Evolutionary conservation across 2,329 filamentous ascomycete species (phyloP).

Genomic region (Byssoonygena ceratinophila): DNA sequence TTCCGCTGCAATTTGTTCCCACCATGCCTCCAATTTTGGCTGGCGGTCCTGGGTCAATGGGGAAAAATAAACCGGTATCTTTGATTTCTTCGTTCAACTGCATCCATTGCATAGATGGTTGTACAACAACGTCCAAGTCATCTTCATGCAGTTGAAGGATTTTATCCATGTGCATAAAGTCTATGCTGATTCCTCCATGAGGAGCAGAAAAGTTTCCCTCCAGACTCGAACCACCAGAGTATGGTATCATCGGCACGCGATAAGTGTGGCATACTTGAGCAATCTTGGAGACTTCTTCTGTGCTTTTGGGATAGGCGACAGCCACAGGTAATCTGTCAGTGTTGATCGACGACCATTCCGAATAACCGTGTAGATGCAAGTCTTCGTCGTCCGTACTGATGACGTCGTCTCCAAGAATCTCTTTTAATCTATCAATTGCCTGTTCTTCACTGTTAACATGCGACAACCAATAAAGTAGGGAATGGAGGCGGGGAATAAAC

Average conservation of each 20-base stretch:
- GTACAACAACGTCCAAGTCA: constrained; percentile 87
- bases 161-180: constrained; percentile 79
- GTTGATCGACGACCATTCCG: constrained; percentile 61
- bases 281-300: constrained; percentile 54
- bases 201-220: constrained; percentile 87
- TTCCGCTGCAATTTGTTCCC: constrained; percentile 56
- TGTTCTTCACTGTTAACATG: constrained; percentile 21
- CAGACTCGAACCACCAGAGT: constrained; percentile 73
- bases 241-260: constrained; percentile 73
- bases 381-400: constrained; percentile 56
- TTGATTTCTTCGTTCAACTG: constrained; percentile 67
- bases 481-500: background rate
- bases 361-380: constrained; percentile 54
- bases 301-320: constrained; percentile 53
- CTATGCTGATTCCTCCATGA: constrained; percentile 76
- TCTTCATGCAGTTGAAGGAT: constrained; percentile 69
- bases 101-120: constrained; percentile 89
- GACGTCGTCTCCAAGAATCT: constrained; percentile 45
- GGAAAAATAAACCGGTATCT: constrained; percentile 73
- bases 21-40: constrained; percentile 52
- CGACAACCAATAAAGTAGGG: background rate
- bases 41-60: constrained; percentile 69
- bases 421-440: constrained; percentile 48
- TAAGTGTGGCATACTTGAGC: constrained; percentile 66
- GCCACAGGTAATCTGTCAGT: constrained; percentile 53